Conservation (phyloP, 179 eudicot species). For the Gypsophila paniculata region DNA sequence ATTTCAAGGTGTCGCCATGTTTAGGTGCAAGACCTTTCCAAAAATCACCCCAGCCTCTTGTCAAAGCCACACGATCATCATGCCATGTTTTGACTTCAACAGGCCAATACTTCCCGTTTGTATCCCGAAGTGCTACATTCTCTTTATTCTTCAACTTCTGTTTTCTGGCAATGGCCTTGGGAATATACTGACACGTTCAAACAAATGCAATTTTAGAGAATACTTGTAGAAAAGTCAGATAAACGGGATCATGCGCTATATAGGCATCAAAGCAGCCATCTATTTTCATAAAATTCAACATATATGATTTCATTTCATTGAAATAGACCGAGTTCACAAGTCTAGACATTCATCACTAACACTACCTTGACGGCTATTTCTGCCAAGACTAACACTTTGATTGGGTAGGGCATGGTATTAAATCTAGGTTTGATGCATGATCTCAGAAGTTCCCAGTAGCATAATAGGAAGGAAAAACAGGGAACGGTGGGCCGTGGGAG, state of each 20-base stretch:
- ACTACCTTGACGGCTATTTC: too few species aligned
- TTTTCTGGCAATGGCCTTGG: slow-evolving; percentile 13
- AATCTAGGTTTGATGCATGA: too few species aligned
- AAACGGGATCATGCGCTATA: too few species aligned
- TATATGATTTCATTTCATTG: neutral
- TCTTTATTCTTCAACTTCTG: slow-evolving; percentile 24
- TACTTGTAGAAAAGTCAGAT: neutral
- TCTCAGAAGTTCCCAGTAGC: too few species aligned
- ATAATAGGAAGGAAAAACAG: too few species aligned
- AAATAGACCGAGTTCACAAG: neutral
- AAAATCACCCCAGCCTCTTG: slow-evolving; percentile 30
- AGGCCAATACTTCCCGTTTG: slow-evolving; percentile 33
- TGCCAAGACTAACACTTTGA: too few species aligned
- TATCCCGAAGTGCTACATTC: slow-evolving; percentile 26
- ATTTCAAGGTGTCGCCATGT: slow-evolving; percentile 24
- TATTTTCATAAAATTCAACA: neutral
- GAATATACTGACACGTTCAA: slow-evolving; percentile 24
- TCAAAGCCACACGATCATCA: slow-evolving; percentile 17
- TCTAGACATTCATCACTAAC: neutral
- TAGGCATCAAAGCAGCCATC: neutral
- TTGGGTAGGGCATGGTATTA: too few species aligned
- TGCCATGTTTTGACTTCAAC: slow-evolving; percentile 21
- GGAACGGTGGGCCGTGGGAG: too few species aligned
- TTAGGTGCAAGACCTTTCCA: slow-evolving; percentile 23
- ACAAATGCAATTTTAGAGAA: neutral